Conservation (phyloP, 2,329 filamentous ascomycete species). For the Fusarium chuoi region DNA sequence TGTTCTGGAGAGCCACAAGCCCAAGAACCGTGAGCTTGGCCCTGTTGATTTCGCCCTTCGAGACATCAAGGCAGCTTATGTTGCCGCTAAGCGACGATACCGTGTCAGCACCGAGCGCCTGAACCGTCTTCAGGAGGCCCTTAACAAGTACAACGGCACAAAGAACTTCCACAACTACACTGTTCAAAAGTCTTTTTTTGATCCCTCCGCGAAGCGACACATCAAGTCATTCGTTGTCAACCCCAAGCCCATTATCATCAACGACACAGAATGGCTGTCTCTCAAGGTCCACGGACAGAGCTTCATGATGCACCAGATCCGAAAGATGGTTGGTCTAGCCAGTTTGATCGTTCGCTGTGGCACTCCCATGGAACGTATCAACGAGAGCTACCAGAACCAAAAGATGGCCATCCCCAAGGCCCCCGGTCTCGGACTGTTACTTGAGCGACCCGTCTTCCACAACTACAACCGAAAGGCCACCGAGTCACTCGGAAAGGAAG, state of each 20-base stretch:
- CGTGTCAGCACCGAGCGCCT: constrained; percentile 80
- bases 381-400: constrained; percentile 75
- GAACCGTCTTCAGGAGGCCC: constrained; percentile 76
- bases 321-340: constrained; percentile 98
- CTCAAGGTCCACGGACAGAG: constrained; percentile 96
- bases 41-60: constrained; percentile 74
- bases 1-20: constrained; percentile 48
- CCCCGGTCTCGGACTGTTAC: constrained; percentile 84
- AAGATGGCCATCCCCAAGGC: constrained; percentile 94
- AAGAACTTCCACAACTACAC: constrained; percentile 98
- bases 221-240: constrained; percentile 93
- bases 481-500: constrained; percentile 69
- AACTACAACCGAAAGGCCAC: constrained; percentile 82
- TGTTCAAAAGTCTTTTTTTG: constrained; percentile 82
- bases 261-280: constrained; percentile 94
- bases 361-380: constrained; percentile 75
- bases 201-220: constrained; percentile 86
- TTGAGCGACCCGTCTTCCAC: constrained; percentile 93
- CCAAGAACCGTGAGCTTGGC: constrained; percentile 54
- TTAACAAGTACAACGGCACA: constrained; percentile 83
- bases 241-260: constrained; percentile 80
- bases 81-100: constrained; percentile 84
- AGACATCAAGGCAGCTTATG: constrained; percentile 82
- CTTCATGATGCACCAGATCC: constrained; percentile 99
- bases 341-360: constrained; percentile 87